Base-by-base conservation (phyloP, 108 stramenopile genomes). In the Licmophora abbreviata region DNA sequence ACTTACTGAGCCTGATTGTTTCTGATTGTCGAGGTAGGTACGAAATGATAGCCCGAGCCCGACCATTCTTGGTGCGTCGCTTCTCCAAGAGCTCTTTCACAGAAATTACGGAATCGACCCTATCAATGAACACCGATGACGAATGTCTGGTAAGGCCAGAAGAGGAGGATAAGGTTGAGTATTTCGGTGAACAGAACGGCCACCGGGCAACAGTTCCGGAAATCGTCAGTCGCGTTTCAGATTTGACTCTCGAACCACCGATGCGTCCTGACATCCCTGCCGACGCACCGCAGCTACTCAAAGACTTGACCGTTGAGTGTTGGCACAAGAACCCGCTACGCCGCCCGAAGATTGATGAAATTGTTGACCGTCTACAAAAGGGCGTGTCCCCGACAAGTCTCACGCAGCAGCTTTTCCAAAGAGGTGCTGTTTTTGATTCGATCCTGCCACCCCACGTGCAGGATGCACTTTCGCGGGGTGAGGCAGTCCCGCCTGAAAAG, bases 371-470 rank as follows among this genome's bases (percentile, higher is more conserved):
- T 18, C 20, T 40, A 40, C 18, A 40, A 18, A 1, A 15, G 3
- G 38, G 15, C 15, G 38, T 40, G 20, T 40, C 38, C 15, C 15
- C 15, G 15, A 20, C 15, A 20, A 40, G 18, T 5, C 18, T 40
- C 5, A 20, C 38, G 5, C 38, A 40, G 20, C 38, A 40, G 5
- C 5, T 40, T 18, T 18, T 40, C 18, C 38, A 20, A 18, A 15
- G 38, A 5, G 38, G 38, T 40, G 20, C 18, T 40, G 20, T 40
- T 15, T 40, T 40, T 40, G 38, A 40, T 5, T 18, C 38, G 18
- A 64, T 74, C 14, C 64, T 76, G 32, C 75, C 75, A 5, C 50
- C 44, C 21, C 66, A 76, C 31, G 54, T 76, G 56, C 67, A 67
- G 0, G 63, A 76, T 28, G 61, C 69, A 3, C 47, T 76, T 8